These are phyloP conservation scores for Leccinellum luteum DNA, from an alignment of 768 basidiomycete genomes.

Conservation along the genomic window DNA sequence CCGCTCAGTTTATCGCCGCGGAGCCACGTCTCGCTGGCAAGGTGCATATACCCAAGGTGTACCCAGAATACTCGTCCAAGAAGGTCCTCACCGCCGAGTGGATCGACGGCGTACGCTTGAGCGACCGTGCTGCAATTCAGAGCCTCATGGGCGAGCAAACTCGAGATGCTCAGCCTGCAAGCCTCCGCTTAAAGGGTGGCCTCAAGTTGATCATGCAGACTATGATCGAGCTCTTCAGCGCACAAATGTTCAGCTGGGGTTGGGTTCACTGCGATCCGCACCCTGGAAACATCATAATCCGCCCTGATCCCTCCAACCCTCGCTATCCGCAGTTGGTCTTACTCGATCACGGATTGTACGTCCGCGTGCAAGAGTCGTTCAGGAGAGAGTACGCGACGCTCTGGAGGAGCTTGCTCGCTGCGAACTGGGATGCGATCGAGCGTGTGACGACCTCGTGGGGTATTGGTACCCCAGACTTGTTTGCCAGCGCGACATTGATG, in stretches of 20 bases:
- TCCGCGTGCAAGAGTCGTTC: constrained; percentile 64
- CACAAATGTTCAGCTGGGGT: constrained; percentile 90
- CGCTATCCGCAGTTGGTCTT: constrained; percentile 65
- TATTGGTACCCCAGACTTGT: constrained; percentile 64
- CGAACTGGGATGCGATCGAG: constrained; percentile 53
- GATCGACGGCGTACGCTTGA: constrained; percentile 75
- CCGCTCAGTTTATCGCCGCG: constrained; percentile 61
- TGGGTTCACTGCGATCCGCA: constrained; percentile 82
- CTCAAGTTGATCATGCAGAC: constrained; percentile 71
- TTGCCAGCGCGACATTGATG: constrained; percentile 73
- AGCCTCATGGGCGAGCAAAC: constrained; percentile 55
- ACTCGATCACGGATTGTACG: constrained; percentile 92
- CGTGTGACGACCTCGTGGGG: constrained; percentile 61
- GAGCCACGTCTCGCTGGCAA: constrained; percentile 69
- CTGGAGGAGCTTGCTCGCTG: constrained; percentile 65
- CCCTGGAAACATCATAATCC: constrained; percentile 78
- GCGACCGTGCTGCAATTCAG: constrained; percentile 56
- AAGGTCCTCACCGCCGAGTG: constrained; percentile 83
- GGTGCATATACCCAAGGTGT: constrained; percentile 79
- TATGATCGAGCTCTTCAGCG: constrained; percentile 84
- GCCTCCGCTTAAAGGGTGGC: constrained; percentile 53
- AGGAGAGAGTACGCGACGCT: constrained; percentile 72
- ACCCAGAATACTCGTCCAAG: constrained; percentile 68
- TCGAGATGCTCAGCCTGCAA: background rate
- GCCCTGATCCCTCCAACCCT: constrained; percentile 34